phyloP scores from a whole-genome alignment of 805 yeast species.

The Wickerhamomyces canadensis region DNA sequence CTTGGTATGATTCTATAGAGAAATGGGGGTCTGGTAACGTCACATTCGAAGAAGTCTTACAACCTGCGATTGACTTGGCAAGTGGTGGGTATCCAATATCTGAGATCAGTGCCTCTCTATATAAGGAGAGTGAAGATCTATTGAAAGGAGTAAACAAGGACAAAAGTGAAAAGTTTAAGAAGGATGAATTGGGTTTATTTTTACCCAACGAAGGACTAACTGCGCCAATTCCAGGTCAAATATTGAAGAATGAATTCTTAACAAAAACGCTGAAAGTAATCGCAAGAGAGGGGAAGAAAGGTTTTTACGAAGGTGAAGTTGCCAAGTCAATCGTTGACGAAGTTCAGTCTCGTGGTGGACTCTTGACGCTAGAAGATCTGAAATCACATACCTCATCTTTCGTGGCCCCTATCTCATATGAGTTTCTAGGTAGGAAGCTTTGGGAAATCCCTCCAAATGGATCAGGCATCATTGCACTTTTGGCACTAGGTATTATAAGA shows the following conservation, averaged over 20 bases:
- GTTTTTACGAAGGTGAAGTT: slow-evolving; percentile 65
- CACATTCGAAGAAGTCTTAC: slow-evolving; percentile 47
- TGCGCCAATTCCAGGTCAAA: slow-evolving; percentile 56
- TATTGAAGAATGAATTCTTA: slow-evolving; percentile 44
- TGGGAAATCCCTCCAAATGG: slow-evolving; percentile 89
- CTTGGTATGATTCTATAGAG: slow-evolving; percentile 67
- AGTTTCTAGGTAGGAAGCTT: slow-evolving; percentile 47
- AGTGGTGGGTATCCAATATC: slow-evolving; percentile 62
- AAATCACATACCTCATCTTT: slow-evolving; percentile 50
- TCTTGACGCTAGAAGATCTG: slow-evolving; percentile 51
- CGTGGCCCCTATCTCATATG: slow-evolving; percentile 57
- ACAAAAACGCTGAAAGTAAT: slow-evolving; percentile 49
- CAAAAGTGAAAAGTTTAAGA: slow-evolving; percentile 26
- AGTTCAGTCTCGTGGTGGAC: slow-evolving; percentile 48
- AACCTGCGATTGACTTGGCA: slow-evolving; percentile 66
- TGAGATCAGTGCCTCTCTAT: slow-evolving; percentile 47
- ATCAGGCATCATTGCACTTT: slow-evolving; percentile 70
- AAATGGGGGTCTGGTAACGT: slow-evolving; percentile 72
- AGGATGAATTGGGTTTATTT: slow-evolving; percentile 27
- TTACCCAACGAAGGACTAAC: slow-evolving; percentile 31
- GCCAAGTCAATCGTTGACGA: slow-evolving; percentile 60
- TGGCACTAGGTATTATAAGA: slow-evolving; percentile 62
- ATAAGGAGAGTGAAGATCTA: slow-evolving; percentile 38
- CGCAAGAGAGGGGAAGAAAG: slow-evolving; percentile 54
- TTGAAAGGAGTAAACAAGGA: slow-evolving; percentile 30